Percentiles rank a stretch among this genome's conserved stretches.
These are phyloP conservation scores for Colletotrichum sp. DNA, from an alignment of 2,329 filamentous ascomycete species.

Conservation along the genomic window DNA sequence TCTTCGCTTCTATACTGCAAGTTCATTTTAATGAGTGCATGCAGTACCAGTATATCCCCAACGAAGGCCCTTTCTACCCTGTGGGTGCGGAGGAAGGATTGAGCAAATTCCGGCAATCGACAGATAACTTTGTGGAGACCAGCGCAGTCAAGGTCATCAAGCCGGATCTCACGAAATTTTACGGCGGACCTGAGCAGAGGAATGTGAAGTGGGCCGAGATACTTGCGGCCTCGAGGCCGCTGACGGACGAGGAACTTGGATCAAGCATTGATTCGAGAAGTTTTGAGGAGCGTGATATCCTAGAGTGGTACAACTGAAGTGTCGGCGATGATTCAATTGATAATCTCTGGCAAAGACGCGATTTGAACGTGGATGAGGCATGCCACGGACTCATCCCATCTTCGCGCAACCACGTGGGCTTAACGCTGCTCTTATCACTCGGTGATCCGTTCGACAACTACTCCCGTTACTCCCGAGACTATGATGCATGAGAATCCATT, in stretches of 20 bases:
- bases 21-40: neutral
- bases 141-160: neutral
- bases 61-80: neutral
- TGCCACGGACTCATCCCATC: neutral
- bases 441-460: neutral
- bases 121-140: neutral
- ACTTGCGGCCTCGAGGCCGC: neutral
- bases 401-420: neutral
- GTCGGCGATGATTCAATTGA: neutral
- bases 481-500: neutral
- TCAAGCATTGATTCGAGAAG: neutral
- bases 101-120: neutral
- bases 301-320: neutral
- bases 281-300: neutral
- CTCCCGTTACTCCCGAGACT: neutral
- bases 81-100: neutral
- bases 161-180: neutral
- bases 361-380: neutral
- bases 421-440: neutral
- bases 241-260: neutral
- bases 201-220: neutral
- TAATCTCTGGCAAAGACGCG: neutral
- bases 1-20: neutral
- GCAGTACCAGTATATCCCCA: neutral
- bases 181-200: neutral